phyloP scores from a whole-genome alignment of 225 moss, liverwort and hornwort genomes.

The Ulota crispa region DNA sequence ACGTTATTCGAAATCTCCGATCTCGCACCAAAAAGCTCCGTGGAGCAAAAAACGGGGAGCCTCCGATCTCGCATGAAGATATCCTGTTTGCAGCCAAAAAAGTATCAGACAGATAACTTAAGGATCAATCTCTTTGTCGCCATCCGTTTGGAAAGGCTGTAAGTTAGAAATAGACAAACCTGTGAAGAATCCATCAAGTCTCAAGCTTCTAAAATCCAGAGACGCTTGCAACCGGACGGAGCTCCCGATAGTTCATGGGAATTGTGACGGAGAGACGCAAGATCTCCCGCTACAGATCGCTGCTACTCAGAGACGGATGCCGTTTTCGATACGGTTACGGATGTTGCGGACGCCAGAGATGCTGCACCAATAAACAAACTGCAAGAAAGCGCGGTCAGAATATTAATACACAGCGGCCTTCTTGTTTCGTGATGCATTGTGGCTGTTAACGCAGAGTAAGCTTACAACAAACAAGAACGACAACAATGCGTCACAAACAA shows the following conservation, averaged over 20 bases:
- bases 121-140: neutral
- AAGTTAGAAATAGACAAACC: neutral
- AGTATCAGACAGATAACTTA: neutral
- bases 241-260: neutral
- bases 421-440: neutral
- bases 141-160: neutral
- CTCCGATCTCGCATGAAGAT: neutral
- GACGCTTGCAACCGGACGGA: neutral
- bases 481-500: neutral
- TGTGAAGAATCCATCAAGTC: neutral
- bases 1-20: fast-evolving
- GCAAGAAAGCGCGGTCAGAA: neutral
- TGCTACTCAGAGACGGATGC: neutral
- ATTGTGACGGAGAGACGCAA: neutral
- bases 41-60: no score
- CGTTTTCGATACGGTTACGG: neutral
- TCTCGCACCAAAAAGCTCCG: no score
- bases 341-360: neutral
- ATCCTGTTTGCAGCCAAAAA: fast-evolving
- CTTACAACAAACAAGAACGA: neutral
- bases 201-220: neutral
- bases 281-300: neutral
- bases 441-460: neutral
- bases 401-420: neutral
- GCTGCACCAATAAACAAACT: neutral